These are phyloP conservation scores for Triticum urartu DNA, from an alignment of 176 grass and related monocot species.

Conservation along the genomic window DNA sequence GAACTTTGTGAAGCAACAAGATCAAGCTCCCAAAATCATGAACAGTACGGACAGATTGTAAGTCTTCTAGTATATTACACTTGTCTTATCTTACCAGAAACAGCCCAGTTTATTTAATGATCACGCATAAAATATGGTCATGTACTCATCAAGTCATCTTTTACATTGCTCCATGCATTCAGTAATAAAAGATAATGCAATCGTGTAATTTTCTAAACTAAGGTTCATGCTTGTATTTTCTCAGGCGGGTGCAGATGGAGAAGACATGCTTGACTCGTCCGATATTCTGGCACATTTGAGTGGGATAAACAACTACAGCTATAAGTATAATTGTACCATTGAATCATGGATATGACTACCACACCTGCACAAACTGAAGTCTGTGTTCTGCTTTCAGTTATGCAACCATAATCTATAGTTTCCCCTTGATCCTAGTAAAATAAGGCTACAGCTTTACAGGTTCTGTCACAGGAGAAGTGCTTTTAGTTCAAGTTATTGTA, in stretches of 20 bases:
- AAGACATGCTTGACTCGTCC: conserved; percentile 60
- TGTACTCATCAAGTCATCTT: neutral
- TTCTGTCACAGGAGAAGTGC: conserved; percentile 21
- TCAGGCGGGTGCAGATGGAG: conserved; percentile 65
- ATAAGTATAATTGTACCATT: conserved; percentile 54
- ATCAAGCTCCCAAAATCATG: conserved; percentile 46
- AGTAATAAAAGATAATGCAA: neutral
- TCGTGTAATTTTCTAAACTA: neutral
- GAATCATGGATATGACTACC: conserved; percentile 73
- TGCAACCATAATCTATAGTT: conserved; percentile 28
- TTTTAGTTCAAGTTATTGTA: conserved; percentile 30
- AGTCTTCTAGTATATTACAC: conserved; percentile 36
- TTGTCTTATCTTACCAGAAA: conserved; percentile 8
- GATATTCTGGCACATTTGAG: conserved; percentile 64
- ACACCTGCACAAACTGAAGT: conserved; percentile 25
- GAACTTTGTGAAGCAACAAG: conserved; percentile 64
- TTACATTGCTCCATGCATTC: conserved; percentile 2
- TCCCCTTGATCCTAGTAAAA: conserved; percentile 39
- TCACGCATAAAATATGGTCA: conserved; percentile 11
- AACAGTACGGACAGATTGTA: conserved; percentile 66
- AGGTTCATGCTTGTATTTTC: conserved; percentile 16
- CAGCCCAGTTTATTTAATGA: neutral
- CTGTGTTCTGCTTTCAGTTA: conserved; percentile 23
- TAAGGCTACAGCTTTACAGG: conserved; percentile 45
- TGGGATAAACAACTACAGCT: conserved; percentile 50